Conservation (phyloP, 805 yeast species). For the Hanseniaspora guilliermondii region DNA sequence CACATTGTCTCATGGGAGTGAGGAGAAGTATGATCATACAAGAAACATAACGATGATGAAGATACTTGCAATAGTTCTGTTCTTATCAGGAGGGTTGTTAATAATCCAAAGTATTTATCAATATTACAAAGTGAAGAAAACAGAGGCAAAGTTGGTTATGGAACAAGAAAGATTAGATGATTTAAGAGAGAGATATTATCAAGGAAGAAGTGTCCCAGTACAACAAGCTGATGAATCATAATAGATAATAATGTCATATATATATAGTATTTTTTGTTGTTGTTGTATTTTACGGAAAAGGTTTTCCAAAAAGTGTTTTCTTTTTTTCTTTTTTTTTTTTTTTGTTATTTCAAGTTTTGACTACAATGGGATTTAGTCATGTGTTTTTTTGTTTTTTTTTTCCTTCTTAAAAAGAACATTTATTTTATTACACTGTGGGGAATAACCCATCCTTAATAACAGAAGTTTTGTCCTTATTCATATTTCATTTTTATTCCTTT, state of each 20-base stretch:
- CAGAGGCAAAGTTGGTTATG: conserved; percentile 37
- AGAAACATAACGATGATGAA: conserved; percentile 31
- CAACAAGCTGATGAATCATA: neutral
- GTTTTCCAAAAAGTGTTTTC: too few relatives aligned
- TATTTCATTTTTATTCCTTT: too few relatives aligned
- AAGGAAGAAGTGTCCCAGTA: neutral
- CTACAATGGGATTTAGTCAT: too few relatives aligned
- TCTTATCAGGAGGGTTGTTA: conserved; percentile 56
- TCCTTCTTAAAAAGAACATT: neutral
- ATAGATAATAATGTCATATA: too few relatives aligned
- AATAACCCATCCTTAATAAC: too few relatives aligned
- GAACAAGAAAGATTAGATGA: conserved; percentile 13
- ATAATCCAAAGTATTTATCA: conserved; percentile 56
- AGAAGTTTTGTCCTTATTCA: neutral
- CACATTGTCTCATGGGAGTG: conserved; percentile 23
- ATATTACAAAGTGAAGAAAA: conserved; percentile 60
- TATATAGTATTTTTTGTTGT: too few relatives aligned
- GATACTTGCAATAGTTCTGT: conserved; percentile 47
- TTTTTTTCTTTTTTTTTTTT: too few relatives aligned
- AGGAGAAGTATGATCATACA: conserved; percentile 17
- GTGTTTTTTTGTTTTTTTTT: neutral
- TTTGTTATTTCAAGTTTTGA: too few relatives aligned
- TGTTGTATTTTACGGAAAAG: conserved; percentile 1
- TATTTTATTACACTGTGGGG: too few relatives aligned
- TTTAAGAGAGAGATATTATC: conserved; percentile 1